A percentile compares a stretch with the other conserved stretches of the same genome.
Conservation (phyloP, 1,284 basidiomycete species). For the Malassezia equina region DNA sequence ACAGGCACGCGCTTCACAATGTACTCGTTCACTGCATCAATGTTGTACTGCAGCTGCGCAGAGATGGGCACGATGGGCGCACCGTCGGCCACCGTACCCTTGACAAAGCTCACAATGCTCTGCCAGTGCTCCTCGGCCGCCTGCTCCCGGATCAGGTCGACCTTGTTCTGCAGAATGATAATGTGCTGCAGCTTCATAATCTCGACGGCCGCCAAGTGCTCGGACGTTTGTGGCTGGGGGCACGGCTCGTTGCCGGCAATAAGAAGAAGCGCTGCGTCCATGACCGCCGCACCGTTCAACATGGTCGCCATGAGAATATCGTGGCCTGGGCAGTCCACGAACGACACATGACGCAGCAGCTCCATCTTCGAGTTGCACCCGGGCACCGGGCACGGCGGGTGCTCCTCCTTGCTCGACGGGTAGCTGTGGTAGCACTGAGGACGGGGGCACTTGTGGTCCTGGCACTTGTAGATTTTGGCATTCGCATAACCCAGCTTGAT, state of each 20-base stretch:
- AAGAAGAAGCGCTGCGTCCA: conserved; percentile 92
- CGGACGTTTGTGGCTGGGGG: conserved; percentile 95
- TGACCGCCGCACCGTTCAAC: conserved; percentile 97
- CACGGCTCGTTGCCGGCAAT: conserved; percentile 97
- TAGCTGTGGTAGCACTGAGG: conserved; percentile 91
- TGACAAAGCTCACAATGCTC: conserved; percentile 43
- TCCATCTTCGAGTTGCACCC: conserved; percentile 85
- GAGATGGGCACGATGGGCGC: conserved; percentile 98
- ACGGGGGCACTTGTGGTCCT: conserved; percentile 79
- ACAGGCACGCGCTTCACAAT: conserved; percentile 94
- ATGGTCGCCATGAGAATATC: conserved; percentile 91
- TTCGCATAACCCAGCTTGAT: conserved; percentile 98
- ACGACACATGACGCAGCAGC: conserved; percentile 68
- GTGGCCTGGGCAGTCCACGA: conserved; percentile 63
- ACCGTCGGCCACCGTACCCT: conserved; percentile 79
- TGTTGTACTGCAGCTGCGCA: conserved; percentile 96
- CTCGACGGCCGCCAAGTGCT: conserved; percentile 95
- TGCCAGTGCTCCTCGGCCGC: conserved; percentile 47
- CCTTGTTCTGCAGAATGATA: conserved; percentile 71
- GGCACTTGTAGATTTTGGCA: conserved; percentile 99
- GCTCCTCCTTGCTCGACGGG: conserved; percentile 82
- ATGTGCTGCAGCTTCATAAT: conserved; percentile 99
- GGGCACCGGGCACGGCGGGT: conserved; percentile 81
- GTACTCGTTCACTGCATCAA: conserved; percentile 98
- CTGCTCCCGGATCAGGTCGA: conserved; percentile 46